Base-by-base conservation (phyloP, 768 basidiomycete genomes). In the Calocybe indica region DNA sequence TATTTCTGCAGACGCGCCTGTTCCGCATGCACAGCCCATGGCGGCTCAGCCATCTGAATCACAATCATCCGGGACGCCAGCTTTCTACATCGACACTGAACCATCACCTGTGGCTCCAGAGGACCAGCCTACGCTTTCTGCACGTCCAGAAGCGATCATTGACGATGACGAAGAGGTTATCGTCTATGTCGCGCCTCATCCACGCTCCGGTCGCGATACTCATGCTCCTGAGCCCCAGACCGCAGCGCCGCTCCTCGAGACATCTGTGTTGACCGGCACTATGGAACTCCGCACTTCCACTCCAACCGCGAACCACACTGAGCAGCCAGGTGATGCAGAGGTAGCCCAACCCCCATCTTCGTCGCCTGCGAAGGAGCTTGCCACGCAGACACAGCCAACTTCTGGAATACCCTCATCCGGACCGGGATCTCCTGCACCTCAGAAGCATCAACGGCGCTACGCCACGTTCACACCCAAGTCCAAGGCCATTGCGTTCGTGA, bases 181-280 rank as follows among this genome's bases (percentile, higher is more conserved):
- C 46, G 86, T 90, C 7, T 89, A 89, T 56, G 82, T 80, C 22
- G 85, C 86, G 0, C 87, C 88, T 0, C 77, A 85, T 56, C 87
- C 86, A 5, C 77, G 83, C 1, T 55, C 59, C 1, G 40, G 57
- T 29, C 49, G 52, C 28, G 46, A 38, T 5, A 50, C 48, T 12
- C 39, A 56, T 1, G 30, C 51, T 46, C 36, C 37, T 10, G 11
- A 37, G 11, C 13, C 46, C 33, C 37, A 50, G 2, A 30, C 47
- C 40, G 32, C 45, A 8, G 37, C 48, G 6, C 35, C 52, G 33
- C 31, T 57, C 11, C 38, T 60, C 40, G 29, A 47, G 28, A 51
- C 46, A 14, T 54, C 62, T 36, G 43, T 64, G 47, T 47, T 69
- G 45, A 62, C 62, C 5, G 64, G 64, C 2, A 56, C 60, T 7